Evolutionary conservation across 1,284 basidiomycete species (phyloP).

Genomic region (Cerrena zonata): DNA sequence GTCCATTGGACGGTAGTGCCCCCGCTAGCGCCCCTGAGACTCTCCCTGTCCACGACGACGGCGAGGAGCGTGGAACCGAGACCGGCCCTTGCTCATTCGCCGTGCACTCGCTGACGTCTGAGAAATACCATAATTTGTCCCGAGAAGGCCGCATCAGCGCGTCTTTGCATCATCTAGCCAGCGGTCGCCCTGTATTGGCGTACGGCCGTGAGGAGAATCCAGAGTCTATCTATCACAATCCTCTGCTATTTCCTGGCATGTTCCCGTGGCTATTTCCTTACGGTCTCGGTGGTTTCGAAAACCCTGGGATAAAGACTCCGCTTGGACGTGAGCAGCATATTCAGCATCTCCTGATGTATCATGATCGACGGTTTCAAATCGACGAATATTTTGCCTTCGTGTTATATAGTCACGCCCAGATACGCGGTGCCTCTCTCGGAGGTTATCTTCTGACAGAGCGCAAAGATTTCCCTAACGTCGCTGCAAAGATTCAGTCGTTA

Average conservation of each 20-base stretch:
- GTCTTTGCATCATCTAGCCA: slow-evolving; percentile 19
- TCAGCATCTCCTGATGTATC: slow-evolving; percentile 29
- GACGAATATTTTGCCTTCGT: slow-evolving; percentile 32
- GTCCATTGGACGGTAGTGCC: background rate
- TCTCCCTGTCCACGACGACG: slow-evolving; percentile 20
- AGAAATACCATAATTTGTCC: background rate
- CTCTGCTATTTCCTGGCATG: slow-evolving; percentile 22
- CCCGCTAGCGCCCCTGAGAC: background rate
- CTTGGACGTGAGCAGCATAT: slow-evolving; percentile 15
- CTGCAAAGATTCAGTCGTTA: slow-evolving; percentile 21
- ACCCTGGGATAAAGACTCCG: background rate
- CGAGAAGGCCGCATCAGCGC: slow-evolving; percentile 6
- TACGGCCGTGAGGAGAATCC: slow-evolving; percentile 14
- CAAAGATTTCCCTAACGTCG: slow-evolving; percentile 23
- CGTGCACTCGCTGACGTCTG: slow-evolving; percentile 30
- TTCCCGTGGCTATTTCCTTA: slow-evolving; percentile 29
- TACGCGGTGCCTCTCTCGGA: slow-evolving; percentile 22
- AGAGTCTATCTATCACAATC: slow-evolving; percentile 22
- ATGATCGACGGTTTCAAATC: slow-evolving; percentile 34
- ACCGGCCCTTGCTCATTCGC: slow-evolving; percentile 31
- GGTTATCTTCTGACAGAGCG: slow-evolving; percentile 27
- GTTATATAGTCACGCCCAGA: slow-evolving; percentile 14
- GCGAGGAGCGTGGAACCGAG: slow-evolving; percentile 25
- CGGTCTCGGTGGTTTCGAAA: slow-evolving; percentile 20
- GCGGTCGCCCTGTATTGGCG: slow-evolving; percentile 13